These are phyloP conservation scores for Delitschia confertaspora DNA, from an alignment of 495 filamentous ascomycete genomes.

Conservation along the genomic window DNA sequence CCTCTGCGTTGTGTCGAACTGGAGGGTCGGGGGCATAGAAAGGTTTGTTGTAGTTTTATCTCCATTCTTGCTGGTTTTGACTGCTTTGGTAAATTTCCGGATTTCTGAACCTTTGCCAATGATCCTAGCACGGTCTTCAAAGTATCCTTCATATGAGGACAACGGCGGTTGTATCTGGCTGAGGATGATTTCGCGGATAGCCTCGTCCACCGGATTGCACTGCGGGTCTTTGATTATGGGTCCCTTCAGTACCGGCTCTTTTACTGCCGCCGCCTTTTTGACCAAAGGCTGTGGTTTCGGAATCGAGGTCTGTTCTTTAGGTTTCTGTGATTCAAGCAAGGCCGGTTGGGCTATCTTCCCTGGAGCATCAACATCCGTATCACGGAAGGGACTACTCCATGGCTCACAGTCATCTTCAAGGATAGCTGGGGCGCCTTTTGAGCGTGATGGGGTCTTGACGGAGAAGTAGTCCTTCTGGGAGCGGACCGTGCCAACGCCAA, in stretches of 20 bases:
- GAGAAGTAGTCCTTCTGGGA: slow-evolving; percentile 49
- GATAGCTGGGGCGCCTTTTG: slow-evolving; percentile 33
- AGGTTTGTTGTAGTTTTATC: slow-evolving; percentile 52
- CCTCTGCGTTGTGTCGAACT: slow-evolving; percentile 52
- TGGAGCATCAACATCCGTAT: slow-evolving; percentile 34
- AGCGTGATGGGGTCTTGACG: slow-evolving; percentile 66
- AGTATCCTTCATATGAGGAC: slow-evolving; percentile 64
- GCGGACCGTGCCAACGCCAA: slow-evolving; percentile 51
- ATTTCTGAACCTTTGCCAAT: slow-evolving; percentile 63
- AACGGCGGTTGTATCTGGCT: slow-evolving; percentile 61
- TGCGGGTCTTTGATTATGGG: slow-evolving; percentile 70
- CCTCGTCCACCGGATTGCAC: slow-evolving; percentile 79
- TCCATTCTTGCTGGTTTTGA: slow-evolving; percentile 53
- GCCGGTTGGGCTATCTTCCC: slow-evolving; percentile 43
- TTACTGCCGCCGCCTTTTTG: slow-evolving; percentile 7
- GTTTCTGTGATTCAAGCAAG: slow-evolving; percentile 31
- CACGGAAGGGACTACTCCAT: slow-evolving; percentile 61
- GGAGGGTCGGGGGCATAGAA: slow-evolving; percentile 52
- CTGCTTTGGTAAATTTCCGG: slow-evolving; percentile 62
- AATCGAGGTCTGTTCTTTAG: slow-evolving; percentile 1
- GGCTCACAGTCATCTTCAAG: slow-evolving; percentile 47
- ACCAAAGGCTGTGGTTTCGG: slow-evolving; percentile 19
- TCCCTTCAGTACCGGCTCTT: slow-evolving; percentile 39
- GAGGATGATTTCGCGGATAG: slow-evolving; percentile 64
- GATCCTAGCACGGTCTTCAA: slow-evolving; percentile 50